Percentiles rank a stretch among this genome's conserved stretches.
Evolutionary conservation across 78 protist species (phyloP).

Genomic region (Planoprotostelium fungivorum): DNA sequence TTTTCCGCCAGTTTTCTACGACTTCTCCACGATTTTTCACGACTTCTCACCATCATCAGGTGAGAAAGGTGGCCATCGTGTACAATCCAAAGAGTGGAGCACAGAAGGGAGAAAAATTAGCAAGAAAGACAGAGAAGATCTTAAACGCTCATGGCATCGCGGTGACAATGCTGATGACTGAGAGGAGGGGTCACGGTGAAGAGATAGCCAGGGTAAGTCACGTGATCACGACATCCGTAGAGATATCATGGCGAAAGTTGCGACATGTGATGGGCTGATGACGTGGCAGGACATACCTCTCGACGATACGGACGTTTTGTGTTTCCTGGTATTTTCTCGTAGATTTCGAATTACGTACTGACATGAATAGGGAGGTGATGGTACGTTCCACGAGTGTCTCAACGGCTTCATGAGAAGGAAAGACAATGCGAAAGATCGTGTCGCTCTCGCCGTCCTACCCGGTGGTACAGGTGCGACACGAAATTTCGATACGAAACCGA

Average conservation of each 20-base stretch:
- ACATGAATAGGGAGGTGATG: slow-evolving; percentile 76
- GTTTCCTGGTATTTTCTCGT: no score
- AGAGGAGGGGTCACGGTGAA: slow-evolving; percentile 59
- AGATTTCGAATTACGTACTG: no score
- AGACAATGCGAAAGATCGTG: slow-evolving; percentile 27
- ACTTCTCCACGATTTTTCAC: background rate
- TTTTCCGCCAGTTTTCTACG: background rate
- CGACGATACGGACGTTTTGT: slow-evolving; percentile 32
- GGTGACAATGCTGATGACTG: slow-evolving; percentile 23
- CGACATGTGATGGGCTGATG: background rate
- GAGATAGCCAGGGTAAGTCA: slow-evolving; percentile 4
- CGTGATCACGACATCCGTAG: background rate
- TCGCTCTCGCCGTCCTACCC: slow-evolving; percentile 54
- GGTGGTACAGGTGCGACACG: slow-evolving; percentile 26
- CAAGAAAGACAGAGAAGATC: slow-evolving; percentile 8
- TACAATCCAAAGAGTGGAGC: slow-evolving; percentile 51
- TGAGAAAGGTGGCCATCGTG: slow-evolving; percentile 30
- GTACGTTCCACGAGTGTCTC: slow-evolving; percentile 57
- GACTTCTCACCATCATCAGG: background rate
- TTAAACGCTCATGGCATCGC: background rate
- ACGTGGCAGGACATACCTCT: slow-evolving; percentile 25
- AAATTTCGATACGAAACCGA: no score
- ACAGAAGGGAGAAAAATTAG: slow-evolving; percentile 55
- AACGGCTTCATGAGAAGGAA: slow-evolving; percentile 67
- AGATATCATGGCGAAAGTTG: background rate